A percentile compares a stretch with the other conserved stretches of the same genome.
phyloP scores from a whole-genome alignment of 2,329 filamentous ascomycete genomes.

The Hypoxylon rubiginosum region DNA sequence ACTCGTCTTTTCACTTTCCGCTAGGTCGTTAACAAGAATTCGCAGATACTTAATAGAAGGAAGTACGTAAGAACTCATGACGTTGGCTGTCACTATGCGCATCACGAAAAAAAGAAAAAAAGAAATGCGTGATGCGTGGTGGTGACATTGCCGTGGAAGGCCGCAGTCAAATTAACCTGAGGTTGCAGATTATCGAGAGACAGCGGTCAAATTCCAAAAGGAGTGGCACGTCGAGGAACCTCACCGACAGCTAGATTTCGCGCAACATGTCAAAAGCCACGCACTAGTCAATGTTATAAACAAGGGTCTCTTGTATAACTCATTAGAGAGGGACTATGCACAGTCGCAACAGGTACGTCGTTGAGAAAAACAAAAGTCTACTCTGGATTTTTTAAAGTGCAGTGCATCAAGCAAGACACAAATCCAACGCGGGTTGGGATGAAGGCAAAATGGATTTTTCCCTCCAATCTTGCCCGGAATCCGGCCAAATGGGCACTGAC shows the following conservation, averaged over 20 bases:
- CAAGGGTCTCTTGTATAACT: conserved; percentile 72
- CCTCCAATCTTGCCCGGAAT: conserved; percentile 47
- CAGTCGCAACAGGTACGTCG: conserved; percentile 62
- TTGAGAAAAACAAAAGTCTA: conserved; percentile 18
- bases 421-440: conserved; percentile 40
- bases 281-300: conserved; percentile 74
- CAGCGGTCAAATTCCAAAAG: conserved; percentile 76
- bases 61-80: conserved; percentile 62
- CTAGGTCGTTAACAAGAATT: conserved; percentile 44
- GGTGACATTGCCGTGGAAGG: conserved; percentile 45
- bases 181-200: conserved; percentile 74
- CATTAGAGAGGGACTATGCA: conserved; percentile 68
- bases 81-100: conserved; percentile 30
- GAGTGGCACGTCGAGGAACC: conserved; percentile 75
- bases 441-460: conserved; percentile 41
- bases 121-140: conserved; percentile 35
- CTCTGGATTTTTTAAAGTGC: conserved; percentile 32
- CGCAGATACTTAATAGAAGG: conserved; percentile 72
- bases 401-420: conserved; percentile 44
- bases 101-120: conserved; percentile 19
- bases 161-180: conserved; percentile 53
- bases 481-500: conserved; percentile 56
- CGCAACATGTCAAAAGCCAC: conserved; percentile 74
- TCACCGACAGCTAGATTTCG: conserved; percentile 73
- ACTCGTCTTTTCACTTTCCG: conserved; percentile 25